These are phyloP conservation scores for Cutaneotrichosporon sp. DNA, from an alignment of 1,284 basidiomycete species.

Conservation along the genomic window DNA sequence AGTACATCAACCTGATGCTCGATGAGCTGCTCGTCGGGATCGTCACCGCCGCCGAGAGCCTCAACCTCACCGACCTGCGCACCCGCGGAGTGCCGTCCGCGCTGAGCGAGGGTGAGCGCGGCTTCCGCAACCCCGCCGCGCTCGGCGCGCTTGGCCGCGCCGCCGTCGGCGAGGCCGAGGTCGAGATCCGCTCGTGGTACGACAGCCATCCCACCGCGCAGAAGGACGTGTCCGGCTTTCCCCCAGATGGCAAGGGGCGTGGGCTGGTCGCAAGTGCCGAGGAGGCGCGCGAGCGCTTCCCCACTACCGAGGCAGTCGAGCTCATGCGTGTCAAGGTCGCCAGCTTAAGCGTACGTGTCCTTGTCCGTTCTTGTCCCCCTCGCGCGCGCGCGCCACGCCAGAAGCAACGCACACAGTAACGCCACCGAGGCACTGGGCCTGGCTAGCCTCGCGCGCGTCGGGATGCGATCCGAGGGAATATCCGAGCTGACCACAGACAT, in stretches of 20 bases:
- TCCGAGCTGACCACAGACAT: conserved; percentile 31
- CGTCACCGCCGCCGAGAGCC: conserved; percentile 68
- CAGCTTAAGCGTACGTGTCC: conserved; percentile 46
- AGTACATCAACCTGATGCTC: conserved; percentile 76
- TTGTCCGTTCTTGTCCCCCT: too few relatives aligned
- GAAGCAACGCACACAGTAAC: neutral
- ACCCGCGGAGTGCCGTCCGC: conserved; percentile 66
- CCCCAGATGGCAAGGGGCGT: conserved; percentile 35
- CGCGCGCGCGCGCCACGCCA: neutral
- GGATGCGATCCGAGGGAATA: neutral
- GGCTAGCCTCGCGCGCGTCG: neutral
- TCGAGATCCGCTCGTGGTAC: conserved; percentile 81
- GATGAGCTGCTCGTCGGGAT: conserved; percentile 82
- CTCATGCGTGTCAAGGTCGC: conserved; percentile 47
- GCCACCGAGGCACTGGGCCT: neutral
- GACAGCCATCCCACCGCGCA: conserved; percentile 54
- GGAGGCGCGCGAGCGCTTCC: conserved; percentile 29
- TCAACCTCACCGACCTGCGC: conserved; percentile 73
- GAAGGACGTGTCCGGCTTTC: conserved; percentile 30
- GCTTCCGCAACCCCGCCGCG: conserved; percentile 12
- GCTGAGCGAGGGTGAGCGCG: conserved; percentile 56
- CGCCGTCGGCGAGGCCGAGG: conserved; percentile 85
- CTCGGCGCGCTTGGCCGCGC: conserved; percentile 70
- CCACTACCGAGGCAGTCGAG: conserved; percentile 41
- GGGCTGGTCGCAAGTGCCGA: conserved; percentile 28